Evolutionary conservation across 2,329 filamentous ascomycete species (phyloP).

Genomic region (Lecanicillium sp.): DNA sequence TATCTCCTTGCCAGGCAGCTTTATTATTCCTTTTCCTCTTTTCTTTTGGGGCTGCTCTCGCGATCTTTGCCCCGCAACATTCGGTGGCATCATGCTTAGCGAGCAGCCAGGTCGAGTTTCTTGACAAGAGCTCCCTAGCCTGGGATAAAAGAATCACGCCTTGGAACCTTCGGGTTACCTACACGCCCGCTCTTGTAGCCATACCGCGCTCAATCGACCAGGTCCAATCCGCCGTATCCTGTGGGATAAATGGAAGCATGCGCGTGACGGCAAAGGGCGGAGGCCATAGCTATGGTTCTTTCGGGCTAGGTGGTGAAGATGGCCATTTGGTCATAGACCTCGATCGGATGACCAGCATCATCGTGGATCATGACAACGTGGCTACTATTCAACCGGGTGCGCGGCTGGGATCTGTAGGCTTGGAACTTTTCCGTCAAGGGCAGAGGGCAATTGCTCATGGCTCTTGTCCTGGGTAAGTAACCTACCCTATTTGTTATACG

Average conservation of each 20-base stretch:
- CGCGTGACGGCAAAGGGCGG: slow-evolving; percentile 44
- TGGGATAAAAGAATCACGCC: slow-evolving; percentile 26
- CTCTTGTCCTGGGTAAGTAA: slow-evolving; percentile 42
- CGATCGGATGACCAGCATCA: slow-evolving; percentile 28
- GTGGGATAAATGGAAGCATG: slow-evolving; percentile 30
- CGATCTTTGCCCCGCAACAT: no score
- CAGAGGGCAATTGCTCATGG: slow-evolving; percentile 38
- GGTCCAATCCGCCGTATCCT: slow-evolving; percentile 36
- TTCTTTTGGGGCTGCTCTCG: no score
- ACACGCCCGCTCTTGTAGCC: slow-evolving; percentile 22
- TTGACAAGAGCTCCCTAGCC: no score
- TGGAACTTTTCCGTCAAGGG: slow-evolving; percentile 28
- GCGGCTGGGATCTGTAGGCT: slow-evolving; percentile 38
- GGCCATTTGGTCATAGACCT: slow-evolving; percentile 33
- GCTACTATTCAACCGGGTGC: slow-evolving; percentile 35
- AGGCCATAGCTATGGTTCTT: slow-evolving; percentile 47
- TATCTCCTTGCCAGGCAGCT: no score
- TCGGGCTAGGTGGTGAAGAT: slow-evolving; percentile 33
- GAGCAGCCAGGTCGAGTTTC: no score
- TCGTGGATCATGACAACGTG: slow-evolving; percentile 20
- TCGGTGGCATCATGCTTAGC: no score
- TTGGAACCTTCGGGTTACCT: slow-evolving; percentile 25
- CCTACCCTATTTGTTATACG: not conserved
- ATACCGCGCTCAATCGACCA: slow-evolving; percentile 26
- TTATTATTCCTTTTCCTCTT: no score